Evolutionary conservation across 768 basidiomycete species (phyloP), one percentile per base, ranked within the genome.

Genomic region (Boletellus emodensis): DNA sequence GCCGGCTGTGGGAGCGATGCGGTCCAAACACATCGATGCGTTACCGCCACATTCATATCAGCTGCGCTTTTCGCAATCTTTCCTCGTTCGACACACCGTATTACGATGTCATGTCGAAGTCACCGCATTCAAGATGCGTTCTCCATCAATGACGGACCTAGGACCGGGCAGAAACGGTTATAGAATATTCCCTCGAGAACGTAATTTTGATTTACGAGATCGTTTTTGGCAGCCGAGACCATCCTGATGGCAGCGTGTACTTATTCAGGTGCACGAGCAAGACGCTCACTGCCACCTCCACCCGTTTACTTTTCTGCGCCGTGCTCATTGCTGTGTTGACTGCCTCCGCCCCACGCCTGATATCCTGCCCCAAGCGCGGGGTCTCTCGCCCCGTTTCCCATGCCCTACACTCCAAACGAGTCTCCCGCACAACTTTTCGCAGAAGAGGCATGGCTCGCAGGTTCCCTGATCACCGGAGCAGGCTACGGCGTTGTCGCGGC

Each of bases 371-470:
- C 38, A 34, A 58, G 45, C 40, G 46, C 32, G 46, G 62, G 52
- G 39, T 33, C 24, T 41, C 4, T 26, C 40, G 33, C 34, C 46
- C 52, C 32, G 41, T 36, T 24, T 38, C 53, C 33, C 51, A 61
- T 61, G 60, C 60, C 60, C 35, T 11, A 48, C 48, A 42, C 55
- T 32, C 58, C 61, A 26, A 17, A 48, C 8, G 61, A 63, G 24
- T 40, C 58, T 15, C 6, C 50, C 14, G 49, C 50, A 8, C 54
- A 62, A 40, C 45, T 67, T 22, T 22, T 22, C 8, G 57, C 61
- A 24, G 67, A 69, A 49, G 40, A 62, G 32, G 56, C 65, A 18
- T 67, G 65, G 67, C 53, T 69, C 3, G 54, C 55, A 1, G 67
- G 65, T 9, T 52, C 58, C 8, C 50, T 67, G 17, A 28, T 69